Evolutionary conservation across 768 basidiomycete genomes (phyloP).

Genomic region (Mycena haematopus): DNA sequence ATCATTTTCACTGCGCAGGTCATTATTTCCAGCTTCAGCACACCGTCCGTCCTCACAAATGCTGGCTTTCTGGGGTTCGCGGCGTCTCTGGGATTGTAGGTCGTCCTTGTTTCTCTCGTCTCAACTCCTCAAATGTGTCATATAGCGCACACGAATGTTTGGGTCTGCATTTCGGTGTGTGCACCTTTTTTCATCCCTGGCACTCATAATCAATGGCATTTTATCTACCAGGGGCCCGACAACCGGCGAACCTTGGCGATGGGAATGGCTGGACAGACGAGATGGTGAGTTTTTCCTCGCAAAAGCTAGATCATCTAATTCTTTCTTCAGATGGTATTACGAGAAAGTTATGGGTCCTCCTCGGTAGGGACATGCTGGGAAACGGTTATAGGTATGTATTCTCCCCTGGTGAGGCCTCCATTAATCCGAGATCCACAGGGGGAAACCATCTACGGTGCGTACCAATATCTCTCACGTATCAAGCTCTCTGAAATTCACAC

Average conservation of each 20-base stretch:
- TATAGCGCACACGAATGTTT: constrained; percentile 15
- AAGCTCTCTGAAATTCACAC: not conserved
- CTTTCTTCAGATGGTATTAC: constrained; percentile 6
- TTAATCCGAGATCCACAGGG: not conserved
- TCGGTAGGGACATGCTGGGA: constrained; percentile 10
- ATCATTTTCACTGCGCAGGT: not conserved
- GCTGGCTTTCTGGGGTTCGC: constrained; percentile 12
- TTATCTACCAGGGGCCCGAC: constrained; percentile 12
- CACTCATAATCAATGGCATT: too few species aligned
- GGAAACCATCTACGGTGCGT: constrained; percentile 16
- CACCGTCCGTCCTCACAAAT: constrained; percentile 14
- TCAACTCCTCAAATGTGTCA: not conserved
- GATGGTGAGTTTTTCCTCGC: not conserved
- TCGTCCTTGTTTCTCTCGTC: not conserved
- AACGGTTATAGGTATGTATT: not conserved
- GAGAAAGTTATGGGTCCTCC: constrained; percentile 6
- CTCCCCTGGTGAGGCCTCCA: not conserved
- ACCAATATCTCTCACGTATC: not conserved
- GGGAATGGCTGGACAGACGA: constrained; percentile 18
- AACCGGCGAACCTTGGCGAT: constrained; percentile 18
- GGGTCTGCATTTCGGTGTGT: not conserved
- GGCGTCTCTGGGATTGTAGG: constrained; percentile 7
- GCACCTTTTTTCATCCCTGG: too few species aligned
- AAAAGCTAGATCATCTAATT: not conserved
- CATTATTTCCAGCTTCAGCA: constrained; percentile 13